A percentile compares a stretch with the other conserved stretches of the same genome.
Conservation (phyloP, 192 early-diverging fungal genomes). For the Coemansia aciculifera region DNA sequence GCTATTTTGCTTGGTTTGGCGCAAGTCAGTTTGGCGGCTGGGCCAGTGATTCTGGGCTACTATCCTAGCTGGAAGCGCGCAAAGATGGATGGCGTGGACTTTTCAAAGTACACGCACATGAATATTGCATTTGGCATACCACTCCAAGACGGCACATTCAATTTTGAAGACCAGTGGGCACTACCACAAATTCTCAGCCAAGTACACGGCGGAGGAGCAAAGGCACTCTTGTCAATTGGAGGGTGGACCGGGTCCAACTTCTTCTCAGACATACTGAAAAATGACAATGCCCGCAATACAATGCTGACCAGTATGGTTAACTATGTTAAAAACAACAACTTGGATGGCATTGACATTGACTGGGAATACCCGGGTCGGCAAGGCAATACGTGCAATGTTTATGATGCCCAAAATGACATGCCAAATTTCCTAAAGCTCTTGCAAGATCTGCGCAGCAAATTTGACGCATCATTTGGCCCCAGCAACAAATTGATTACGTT, state of each 20-base stretch:
- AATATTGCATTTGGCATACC: slow-evolving; percentile 65
- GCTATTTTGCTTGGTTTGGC: background rate
- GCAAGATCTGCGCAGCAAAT: slow-evolving; percentile 55
- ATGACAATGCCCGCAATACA: slow-evolving; percentile 16
- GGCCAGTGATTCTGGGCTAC: slow-evolving; percentile 29
- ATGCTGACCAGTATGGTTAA: slow-evolving; percentile 55
- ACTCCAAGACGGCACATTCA: slow-evolving; percentile 25
- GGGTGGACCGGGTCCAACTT: slow-evolving; percentile 64
- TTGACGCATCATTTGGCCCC: slow-evolving; percentile 47
- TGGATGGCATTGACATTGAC: slow-evolving; percentile 76
- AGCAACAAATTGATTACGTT: slow-evolving; percentile 61
- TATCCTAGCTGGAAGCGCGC: slow-evolving; percentile 28
- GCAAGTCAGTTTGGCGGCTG: slow-evolving; percentile 1
- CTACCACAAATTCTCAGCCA: slow-evolving; percentile 37
- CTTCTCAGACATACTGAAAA: slow-evolving; percentile 34
- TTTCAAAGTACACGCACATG: slow-evolving; percentile 62
- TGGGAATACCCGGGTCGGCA: slow-evolving; percentile 65
- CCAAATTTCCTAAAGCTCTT: slow-evolving; percentile 65
- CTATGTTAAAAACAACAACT: slow-evolving; percentile 52
- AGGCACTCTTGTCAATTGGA: slow-evolving; percentile 64
- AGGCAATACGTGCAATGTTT: slow-evolving; percentile 30
- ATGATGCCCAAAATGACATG: slow-evolving; percentile 60
- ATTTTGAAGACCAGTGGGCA: slow-evolving; percentile 16
- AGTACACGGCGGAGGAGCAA: slow-evolving; percentile 55
- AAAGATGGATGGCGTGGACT: slow-evolving; percentile 22